Base-by-base conservation (phyloP, 2,329 filamentous ascomycete genomes). In the Aspergillus proliferans region DNA sequence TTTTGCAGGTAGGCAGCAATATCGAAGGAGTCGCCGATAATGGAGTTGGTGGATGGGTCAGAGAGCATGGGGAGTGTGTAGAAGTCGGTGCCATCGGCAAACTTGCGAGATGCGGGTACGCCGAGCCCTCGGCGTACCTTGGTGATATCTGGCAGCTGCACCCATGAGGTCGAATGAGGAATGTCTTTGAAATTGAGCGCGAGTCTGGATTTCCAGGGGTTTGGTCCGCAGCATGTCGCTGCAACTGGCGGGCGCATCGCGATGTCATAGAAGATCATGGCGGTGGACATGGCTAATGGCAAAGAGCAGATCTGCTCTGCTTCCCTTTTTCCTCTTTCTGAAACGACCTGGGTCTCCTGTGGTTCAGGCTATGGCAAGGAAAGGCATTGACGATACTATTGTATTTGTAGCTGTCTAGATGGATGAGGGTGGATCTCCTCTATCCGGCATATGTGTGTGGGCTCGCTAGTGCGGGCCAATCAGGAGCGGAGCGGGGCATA, bases 1-100 rank as follows among this genome's bases (percentile, higher is more conserved):
- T 72, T 65, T 21, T 85, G 75, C 2, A 86, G 71, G 56, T 84
- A 79, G 22, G 76, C 64, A 6, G 83, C 83, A 51, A 86, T 86
- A 46, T 85, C 83, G 58, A 84, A 83, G 2, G 81, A 81, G 65
- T 86, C 83, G 4, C 83, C 83, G 2, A 85, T 48, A 0, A 70
- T 45, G 0, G 64, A 50, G 4, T 58, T 59, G 0, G 73, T 76
- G 15, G 57, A 48, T 0, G 69, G 61, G 45, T 84, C 78, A 1
- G 68, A 56, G 19, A 85, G 62, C 39, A 84, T 71, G 1, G 83
- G 83, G 0, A 86, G 72, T 2, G 83, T 86, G 64, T 74, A 73
- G 67, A 74, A 85, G 57, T 82, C 78, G 30, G 66, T 69, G 39
- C 81, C 81, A 55, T 85, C 76, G 52, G 71, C 71, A 48, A 77